Percentiles rank a stretch among this genome's conserved stretches.
Conservation (phyloP, 2,329 filamentous ascomycete species). For the Cladosporium velox region DNA sequence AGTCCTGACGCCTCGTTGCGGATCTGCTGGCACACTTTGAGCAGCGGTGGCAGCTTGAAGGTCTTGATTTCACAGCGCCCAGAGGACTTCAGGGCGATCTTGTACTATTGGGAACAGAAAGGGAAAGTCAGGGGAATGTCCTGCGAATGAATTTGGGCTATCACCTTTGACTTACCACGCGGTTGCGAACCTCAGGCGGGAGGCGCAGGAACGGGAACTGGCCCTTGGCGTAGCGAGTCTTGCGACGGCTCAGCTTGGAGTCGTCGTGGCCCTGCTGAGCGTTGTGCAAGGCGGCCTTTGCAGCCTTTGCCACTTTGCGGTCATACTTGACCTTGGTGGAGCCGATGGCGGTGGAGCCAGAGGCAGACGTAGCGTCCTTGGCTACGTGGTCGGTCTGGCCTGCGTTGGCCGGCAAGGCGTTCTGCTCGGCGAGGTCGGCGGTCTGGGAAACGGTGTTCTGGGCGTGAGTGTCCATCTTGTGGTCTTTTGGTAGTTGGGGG, state of each 20-base stretch:
- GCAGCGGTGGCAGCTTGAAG: background rate
- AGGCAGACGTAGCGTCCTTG: background rate
- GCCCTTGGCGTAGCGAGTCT: background rate
- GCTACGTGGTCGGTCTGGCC: background rate
- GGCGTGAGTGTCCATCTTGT: background rate
- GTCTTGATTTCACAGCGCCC: background rate
- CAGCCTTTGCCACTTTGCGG: background rate
- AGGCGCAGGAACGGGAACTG: background rate
- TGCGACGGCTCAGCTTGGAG: background rate
- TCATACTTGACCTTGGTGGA: background rate
- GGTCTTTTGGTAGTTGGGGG: background rate
- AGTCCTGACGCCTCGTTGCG: background rate
- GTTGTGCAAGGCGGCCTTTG: conserved; percentile 1
- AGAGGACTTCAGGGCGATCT: background rate
- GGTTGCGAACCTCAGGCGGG: conserved; percentile 8
- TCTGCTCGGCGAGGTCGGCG: background rate
- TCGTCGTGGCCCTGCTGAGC: background rate
- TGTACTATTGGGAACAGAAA: background rate
- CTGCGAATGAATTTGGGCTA: background rate
- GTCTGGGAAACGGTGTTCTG: background rate
- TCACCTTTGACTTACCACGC: background rate
- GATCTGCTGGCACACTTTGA: background rate
- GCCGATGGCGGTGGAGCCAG: background rate
- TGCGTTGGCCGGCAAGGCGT: background rate
- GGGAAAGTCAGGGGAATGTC: background rate